Evolutionary conservation across 371 early-diverging fungal species (phyloP).

Genomic region (Capillidium heterosporum): DNA sequence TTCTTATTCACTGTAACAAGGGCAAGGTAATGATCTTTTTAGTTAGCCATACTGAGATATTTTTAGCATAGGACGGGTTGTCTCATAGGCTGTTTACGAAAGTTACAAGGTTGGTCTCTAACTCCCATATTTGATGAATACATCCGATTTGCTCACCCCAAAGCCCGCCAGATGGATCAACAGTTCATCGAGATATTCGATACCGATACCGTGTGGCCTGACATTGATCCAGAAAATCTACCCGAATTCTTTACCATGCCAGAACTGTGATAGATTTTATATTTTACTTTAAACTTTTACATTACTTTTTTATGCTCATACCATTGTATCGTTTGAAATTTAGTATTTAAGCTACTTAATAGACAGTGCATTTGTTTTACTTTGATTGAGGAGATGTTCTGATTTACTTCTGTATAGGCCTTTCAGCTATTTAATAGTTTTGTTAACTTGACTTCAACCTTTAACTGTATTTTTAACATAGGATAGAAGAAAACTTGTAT

Average conservation of each 20-base stretch:
- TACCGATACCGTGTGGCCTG: slow-evolving; percentile 50
- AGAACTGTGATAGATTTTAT: not conserved
- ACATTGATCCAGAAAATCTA: slow-evolving; percentile 36
- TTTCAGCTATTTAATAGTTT: no score
- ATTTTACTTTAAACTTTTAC: no score
- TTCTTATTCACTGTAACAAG: slow-evolving; percentile 92
- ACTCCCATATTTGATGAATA: slow-evolving; percentile 95
- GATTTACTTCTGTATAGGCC: no score
- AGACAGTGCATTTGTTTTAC: no score
- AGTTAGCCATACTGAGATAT: not conserved
- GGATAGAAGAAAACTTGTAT: no score
- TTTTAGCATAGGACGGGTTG: slow-evolving; percentile 85
- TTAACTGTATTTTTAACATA: no score
- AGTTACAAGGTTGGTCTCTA: slow-evolving; percentile 82
- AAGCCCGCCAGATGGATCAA: slow-evolving; percentile 88
- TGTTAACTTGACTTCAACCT: no score
- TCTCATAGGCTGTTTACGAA: slow-evolving; percentile 82
- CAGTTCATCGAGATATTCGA: slow-evolving; percentile 95
- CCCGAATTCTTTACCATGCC: slow-evolving; percentile 19
- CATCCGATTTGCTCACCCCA: slow-evolving; percentile 80
- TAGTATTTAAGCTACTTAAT: no score
- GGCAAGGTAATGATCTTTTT: slow-evolving; percentile 48
- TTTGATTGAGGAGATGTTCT: no score
- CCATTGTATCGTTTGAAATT: no score
- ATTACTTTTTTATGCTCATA: no score